A percentile compares a stretch with the other conserved stretches of the same genome.
Conservation (phyloP, 345 rosid species). For the Aquilaria malaccensis region DNA sequence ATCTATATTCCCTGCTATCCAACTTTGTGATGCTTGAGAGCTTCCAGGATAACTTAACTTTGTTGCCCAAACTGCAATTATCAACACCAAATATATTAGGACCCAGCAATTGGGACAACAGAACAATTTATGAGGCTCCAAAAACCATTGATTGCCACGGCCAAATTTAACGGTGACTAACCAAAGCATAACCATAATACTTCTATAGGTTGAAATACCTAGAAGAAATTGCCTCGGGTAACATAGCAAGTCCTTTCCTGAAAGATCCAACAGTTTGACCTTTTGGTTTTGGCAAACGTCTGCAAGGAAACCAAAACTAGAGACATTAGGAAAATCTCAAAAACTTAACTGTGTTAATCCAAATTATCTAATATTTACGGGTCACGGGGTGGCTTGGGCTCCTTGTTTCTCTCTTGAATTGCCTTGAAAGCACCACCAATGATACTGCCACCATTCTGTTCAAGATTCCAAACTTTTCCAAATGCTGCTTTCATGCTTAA, state of each 20-base stretch:
- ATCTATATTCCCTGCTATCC: slow-evolving; percentile 48
- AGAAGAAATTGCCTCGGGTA: slow-evolving; percentile 78
- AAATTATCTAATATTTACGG: slow-evolving; percentile 37
- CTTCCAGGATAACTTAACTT: slow-evolving; percentile 83
- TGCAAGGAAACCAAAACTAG: slow-evolving; percentile 19
- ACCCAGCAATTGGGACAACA: slow-evolving; percentile 10
- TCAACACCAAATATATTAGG: slow-evolving; percentile 6
- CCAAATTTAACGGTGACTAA: background rate
- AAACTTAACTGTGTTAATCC: slow-evolving; percentile 4
- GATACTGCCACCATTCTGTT: slow-evolving; percentile 81
- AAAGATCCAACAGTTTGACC: slow-evolving; percentile 98
- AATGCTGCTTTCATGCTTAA: slow-evolving; percentile 94
- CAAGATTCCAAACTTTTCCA: slow-evolving; percentile 95
- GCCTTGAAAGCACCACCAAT: slow-evolving; percentile 79
- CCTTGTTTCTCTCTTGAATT: slow-evolving; percentile 65
- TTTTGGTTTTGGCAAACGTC: slow-evolving; percentile 81
- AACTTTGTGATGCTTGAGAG: slow-evolving; percentile 56
- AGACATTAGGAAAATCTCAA: slow-evolving; percentile 9
- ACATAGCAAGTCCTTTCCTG: slow-evolving; percentile 76
- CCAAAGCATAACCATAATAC: slow-evolving; percentile 9
- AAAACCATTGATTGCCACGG: background rate
- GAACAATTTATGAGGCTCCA: background rate
- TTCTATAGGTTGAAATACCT: slow-evolving; percentile 50
- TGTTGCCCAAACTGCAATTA: slow-evolving; percentile 66
- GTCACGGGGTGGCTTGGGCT: slow-evolving; percentile 62